A percentile compares a stretch with the other conserved stretches of the same genome.
Conservation (phyloP, 2,329 filamentous ascomycete species). For the Parasarocladium wereldwijsianum region DNA sequence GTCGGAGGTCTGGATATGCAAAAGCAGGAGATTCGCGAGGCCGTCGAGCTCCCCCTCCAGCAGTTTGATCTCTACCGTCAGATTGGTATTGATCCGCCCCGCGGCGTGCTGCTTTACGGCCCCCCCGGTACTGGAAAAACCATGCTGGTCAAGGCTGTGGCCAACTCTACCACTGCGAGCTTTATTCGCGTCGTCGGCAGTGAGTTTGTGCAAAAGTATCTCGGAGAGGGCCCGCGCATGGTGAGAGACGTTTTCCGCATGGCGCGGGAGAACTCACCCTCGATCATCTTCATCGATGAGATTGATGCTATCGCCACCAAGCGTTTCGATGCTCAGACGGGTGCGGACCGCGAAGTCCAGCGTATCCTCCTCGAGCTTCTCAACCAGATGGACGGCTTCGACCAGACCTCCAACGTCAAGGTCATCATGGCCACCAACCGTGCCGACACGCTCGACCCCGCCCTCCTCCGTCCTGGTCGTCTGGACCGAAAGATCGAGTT, state of each 20-base stretch:
- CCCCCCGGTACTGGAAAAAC: constrained; percentile 94
- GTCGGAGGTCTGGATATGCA: constrained; percentile 98
- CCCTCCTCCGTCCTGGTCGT: constrained; percentile 83
- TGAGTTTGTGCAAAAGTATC: constrained; percentile 97
- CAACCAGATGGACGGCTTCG: constrained; percentile 99
- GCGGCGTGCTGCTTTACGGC: constrained; percentile 89
- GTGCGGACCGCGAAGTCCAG: constrained; percentile 94
- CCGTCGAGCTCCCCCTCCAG: constrained; percentile 88
- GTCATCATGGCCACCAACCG: constrained; percentile 99
- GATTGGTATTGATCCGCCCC: constrained; percentile 95
- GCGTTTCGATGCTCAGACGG: constrained; percentile 96
- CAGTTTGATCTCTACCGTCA: constrained; percentile 99
- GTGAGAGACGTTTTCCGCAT: constrained; percentile 98
- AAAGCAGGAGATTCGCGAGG: constrained; percentile 98
- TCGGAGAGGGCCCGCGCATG: constrained; percentile 96
- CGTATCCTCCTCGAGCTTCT: constrained; percentile 93
- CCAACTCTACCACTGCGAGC: constrained; percentile 93
- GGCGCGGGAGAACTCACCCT: constrained; percentile 94
- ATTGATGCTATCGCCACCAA: constrained; percentile 98
- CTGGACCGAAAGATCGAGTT: constrained; percentile 98
- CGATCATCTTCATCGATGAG: constrained; percentile 99
- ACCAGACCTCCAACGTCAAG: constrained; percentile 97
- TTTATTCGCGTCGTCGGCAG: constrained; percentile 98
- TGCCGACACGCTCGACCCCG: constrained; percentile 91
- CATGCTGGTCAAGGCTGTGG: constrained; percentile 95